These are phyloP conservation scores for Pseudopithomyces maydicus DNA, from an alignment of 2,329 filamentous ascomycete genomes.

Conservation along the genomic window DNA sequence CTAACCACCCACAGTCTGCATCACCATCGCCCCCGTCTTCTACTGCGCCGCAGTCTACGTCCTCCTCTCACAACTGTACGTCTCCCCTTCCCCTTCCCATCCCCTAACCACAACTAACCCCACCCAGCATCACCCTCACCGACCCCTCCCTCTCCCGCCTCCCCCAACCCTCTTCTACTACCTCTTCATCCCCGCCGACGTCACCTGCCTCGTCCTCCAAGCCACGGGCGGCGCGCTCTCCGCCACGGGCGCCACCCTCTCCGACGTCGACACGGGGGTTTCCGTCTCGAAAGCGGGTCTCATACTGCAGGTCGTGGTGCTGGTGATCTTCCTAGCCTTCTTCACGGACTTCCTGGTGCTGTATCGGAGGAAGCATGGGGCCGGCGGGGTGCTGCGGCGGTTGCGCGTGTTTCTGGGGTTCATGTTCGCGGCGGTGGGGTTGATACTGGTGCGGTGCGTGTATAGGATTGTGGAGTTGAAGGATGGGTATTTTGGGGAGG, in stretches of 20 bases:
- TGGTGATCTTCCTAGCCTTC: background rate
- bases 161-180: slow-evolving; percentile 11
- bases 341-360: background rate
- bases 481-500: slow-evolving; percentile 13
- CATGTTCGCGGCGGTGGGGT: background rate
- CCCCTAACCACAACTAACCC: background rate
- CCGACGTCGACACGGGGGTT: background rate
- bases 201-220: slow-evolving; percentile 15
- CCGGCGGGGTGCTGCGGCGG: background rate
- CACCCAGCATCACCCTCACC: background rate
- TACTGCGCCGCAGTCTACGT: slow-evolving; percentile 19
- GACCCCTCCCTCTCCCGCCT: background rate
- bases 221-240: slow-evolving; percentile 15
- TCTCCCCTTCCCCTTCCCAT: background rate
- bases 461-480: slow-evolving; percentile 15
- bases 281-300: background rate
- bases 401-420: background rate
- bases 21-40: slow-evolving; percentile 17
- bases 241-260: background rate
- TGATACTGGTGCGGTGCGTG: slow-evolving; percentile 10
- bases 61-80: slow-evolving; percentile 12
- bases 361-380: background rate
- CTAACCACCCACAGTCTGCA: slow-evolving; percentile 7
- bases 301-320: background rate
- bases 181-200: slow-evolving; percentile 15